Conservation (phyloP, 805 yeast genomes). For the Jamesozyma lodderae region DNA sequence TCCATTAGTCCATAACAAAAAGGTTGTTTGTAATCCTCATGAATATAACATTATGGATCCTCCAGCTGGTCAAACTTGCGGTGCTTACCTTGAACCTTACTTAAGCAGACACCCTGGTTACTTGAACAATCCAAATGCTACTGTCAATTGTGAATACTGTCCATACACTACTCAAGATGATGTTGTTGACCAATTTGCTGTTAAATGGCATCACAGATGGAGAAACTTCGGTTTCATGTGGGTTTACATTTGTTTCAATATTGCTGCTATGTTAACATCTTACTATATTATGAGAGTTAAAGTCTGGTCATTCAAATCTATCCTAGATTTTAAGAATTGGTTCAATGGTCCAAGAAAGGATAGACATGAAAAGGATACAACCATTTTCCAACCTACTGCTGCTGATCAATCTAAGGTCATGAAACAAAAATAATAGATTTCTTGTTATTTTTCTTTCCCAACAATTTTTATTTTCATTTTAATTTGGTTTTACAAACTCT, state of each 20-base stretch:
- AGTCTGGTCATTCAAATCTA: slow-evolving; percentile 29
- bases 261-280: slow-evolving; percentile 32
- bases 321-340: slow-evolving; percentile 34
- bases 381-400: slow-evolving; percentile 33
- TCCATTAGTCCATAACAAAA: slow-evolving; percentile 33
- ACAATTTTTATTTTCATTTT: neutral
- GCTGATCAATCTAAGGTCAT: slow-evolving; percentile 33
- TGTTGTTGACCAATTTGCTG: slow-evolving; percentile 40
- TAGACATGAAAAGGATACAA: slow-evolving; percentile 40
- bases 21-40: slow-evolving; percentile 30
- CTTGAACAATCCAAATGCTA: slow-evolving; percentile 34
- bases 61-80: slow-evolving; percentile 43
- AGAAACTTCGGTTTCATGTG: slow-evolving; percentile 54
- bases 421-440: no score
- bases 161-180: slow-evolving; percentile 46
- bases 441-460: neutral
- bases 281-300: slow-evolving; percentile 33
- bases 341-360: slow-evolving; percentile 36
- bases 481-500: no score
- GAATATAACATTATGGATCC: slow-evolving; percentile 36
- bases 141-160: slow-evolving; percentile 55
- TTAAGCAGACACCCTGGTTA: slow-evolving; percentile 37
- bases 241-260: slow-evolving; percentile 36
- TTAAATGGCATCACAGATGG: slow-evolving; percentile 46
- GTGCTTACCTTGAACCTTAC: slow-evolving; percentile 32